Base-by-base conservation (phyloP, 2,329 filamentous ascomycete genomes). In the Blastomyces percursus region DNA sequence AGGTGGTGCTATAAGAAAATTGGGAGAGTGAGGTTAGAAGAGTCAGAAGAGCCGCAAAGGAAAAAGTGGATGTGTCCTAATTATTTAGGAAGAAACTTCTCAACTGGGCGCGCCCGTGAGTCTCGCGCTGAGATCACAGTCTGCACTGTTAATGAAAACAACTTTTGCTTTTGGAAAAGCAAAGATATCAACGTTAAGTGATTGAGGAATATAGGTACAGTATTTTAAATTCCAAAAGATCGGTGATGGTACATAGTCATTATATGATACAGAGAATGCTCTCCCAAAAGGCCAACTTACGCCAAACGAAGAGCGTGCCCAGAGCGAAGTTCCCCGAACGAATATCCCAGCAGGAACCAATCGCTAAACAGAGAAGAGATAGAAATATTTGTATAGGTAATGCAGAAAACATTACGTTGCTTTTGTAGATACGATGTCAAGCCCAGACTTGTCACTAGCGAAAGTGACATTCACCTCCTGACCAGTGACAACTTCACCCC, bases 401-500 rank as follows among this genome's bases (percentile, higher is more conserved):
- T 56, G 35, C 30, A 61, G 4, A 35, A 24, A 40, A 52, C 27
- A 54, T 63, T 51, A 62, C 21, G 27, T 24, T 7, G 61, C 62
- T 44, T 56, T 66, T 61, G 71, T 68, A 32, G 70, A 52, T 14
- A 67, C 65, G 59, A 89, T 79, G 48, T 83, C 80, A 61, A 91
- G 73, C 0, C 82, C 83, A 51, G 80, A 77, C 42, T 80, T 81
- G 64, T 86, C 84, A 14, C 84, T 82, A 61, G 84, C 87, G 63
- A 96, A 80, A 58, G 77, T 79, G 14, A 96, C 88, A 63, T 81
- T 81, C 4, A 89, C 93, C 2, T 78, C 82, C 70, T 96, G 86
- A 0, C 91, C 91, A 63, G 80, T 84, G 74, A 86, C 88, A 64
- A 97, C 77, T 74, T 91, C 80, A 24, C 94, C 94, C 61, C 89